Evolutionary conservation across 2,329 filamentous ascomycete genomes (phyloP).

Genomic region (Simplicillium aogashimaense): DNA sequence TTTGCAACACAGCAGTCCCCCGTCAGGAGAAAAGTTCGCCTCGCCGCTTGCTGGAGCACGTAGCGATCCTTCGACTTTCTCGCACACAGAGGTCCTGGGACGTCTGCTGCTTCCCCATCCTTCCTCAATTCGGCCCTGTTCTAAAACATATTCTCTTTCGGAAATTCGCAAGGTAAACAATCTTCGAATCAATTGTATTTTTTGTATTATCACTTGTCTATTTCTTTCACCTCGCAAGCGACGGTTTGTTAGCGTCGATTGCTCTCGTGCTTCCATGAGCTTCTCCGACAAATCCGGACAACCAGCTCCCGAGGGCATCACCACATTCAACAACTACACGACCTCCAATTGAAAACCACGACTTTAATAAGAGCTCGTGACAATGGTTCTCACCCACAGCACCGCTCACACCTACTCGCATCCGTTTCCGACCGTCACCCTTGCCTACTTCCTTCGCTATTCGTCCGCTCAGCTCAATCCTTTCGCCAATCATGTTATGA

Average conservation of each 20-base stretch:
- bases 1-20: background rate
- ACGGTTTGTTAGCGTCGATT: background rate
- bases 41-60: conserved; percentile 1
- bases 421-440: conserved; percentile 74
- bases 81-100: background rate
- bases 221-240: background rate
- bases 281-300: conserved; percentile 11
- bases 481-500: conserved; percentile 72
- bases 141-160: background rate
- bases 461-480: conserved; percentile 63
- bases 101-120: conserved; percentile 6
- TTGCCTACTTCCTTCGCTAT: conserved; percentile 84
- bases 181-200: background rate
- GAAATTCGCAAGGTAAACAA: too few relatives aligned
- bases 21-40: conserved; percentile 7
- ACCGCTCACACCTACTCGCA: conserved; percentile 68
- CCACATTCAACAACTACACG: conserved; percentile 1
- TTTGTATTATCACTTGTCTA: background rate
- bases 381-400: conserved; percentile 54
- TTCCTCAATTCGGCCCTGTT: conserved; percentile 2
- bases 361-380: conserved; percentile 14
- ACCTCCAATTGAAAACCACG: background rate
- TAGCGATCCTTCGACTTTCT: conserved; percentile 1
- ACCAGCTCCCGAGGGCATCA: conserved; percentile 10
- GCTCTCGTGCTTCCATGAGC: conserved; percentile 12